Evolutionary conservation across 352 stramenopile genomes (phyloP), one percentile per base, ranked within the genome.

Genomic region (Globisporangium iwayamae): DNA sequence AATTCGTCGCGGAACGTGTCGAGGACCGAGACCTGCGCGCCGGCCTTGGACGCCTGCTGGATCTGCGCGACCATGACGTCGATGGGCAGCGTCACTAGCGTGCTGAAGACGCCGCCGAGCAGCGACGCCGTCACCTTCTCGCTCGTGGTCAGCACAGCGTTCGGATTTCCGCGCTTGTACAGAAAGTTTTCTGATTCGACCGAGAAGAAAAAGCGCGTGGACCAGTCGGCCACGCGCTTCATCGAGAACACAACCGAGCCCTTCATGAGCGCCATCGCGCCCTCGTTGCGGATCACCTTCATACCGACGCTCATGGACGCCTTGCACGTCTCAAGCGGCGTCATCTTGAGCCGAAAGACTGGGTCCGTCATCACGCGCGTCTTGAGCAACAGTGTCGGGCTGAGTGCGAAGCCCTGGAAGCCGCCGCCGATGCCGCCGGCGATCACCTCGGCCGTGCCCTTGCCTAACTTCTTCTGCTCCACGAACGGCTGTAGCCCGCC

Each of bases 281-380:
- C 93, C 66, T 98, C 93, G 59, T 93, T 84, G 20, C 75, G 76
- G 59, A 98, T 95, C 62, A 98, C 90, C 54, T 94, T 90, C 69
- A 91, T 85, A 30, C 93, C 93, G 47, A 98, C 85, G 30, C 72
- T 70, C 58, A 94, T 75, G 57, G 81, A 95, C 67, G 91, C 82
- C 47, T 72, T 79, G 56, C 80, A 91, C 16, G 93, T 97, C 75
- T 97, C 78, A 10, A 86, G 63, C 13, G 82, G 71, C 51, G 76
- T 93, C 88, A 97, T 97, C n/a, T 87, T 81, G 56, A 93, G 76
- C 25, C 92, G 89, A 79, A 98, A 98, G 6, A 97, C 74, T 4
- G 88, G 83, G 66, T 98, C 90, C 1, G 93, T 98, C 93, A 98
- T 98, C 47, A 98, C 93, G 48, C 93, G 88, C 52, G 93, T 98